phyloP scores from a whole-genome alignment of 1,284 basidiomycete species.

The Vanrija humicola region DNA sequence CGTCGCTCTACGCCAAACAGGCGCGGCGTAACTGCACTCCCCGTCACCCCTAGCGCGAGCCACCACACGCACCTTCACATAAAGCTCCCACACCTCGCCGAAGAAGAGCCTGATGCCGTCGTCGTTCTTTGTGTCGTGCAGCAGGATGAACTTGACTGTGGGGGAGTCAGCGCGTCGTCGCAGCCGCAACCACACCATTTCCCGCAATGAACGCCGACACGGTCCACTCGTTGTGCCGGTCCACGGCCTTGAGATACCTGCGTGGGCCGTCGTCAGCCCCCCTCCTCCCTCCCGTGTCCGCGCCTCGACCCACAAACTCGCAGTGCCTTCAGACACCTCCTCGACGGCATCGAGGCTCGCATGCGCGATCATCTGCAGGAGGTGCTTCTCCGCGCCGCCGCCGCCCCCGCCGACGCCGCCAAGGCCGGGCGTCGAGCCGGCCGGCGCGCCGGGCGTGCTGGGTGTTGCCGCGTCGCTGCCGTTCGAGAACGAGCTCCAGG shows the following conservation, averaged over 20 bases:
- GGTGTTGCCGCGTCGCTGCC: slow-evolving; percentile 12
- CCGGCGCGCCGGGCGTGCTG: slow-evolving; percentile 5
- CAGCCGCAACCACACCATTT: slow-evolving; percentile 60
- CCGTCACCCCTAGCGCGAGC: neutral
- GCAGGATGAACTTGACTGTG: slow-evolving; percentile 69
- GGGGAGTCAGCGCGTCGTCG: neutral
- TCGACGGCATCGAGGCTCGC: slow-evolving; percentile 87
- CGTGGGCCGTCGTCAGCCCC: neutral
- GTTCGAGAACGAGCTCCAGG: slow-evolving; percentile 45
- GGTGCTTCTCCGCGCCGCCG: slow-evolving; percentile 64
- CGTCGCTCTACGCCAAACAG: no score
- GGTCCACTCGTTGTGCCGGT: slow-evolving; percentile 96
- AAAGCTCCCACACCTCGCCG: slow-evolving; percentile 88
- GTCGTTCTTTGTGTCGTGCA: slow-evolving; percentile 93
- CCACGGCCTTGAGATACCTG: slow-evolving; percentile 87
- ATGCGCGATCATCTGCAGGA: slow-evolving; percentile 95
- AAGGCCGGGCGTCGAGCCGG: slow-evolving; percentile 8
- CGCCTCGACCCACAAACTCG: slow-evolving; percentile 66
- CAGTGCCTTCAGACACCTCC: slow-evolving; percentile 79
- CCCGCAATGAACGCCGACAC: slow-evolving; percentile 90
- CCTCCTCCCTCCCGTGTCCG: neutral
- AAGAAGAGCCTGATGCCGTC: slow-evolving; percentile 89
- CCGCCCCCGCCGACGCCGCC: slow-evolving; percentile 2
- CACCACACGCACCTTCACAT: slow-evolving; percentile 69
- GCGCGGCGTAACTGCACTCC: no score